phyloP scores from a whole-genome alignment of 352 stramenopile species.

The Lagenidium giganteum region DNA sequence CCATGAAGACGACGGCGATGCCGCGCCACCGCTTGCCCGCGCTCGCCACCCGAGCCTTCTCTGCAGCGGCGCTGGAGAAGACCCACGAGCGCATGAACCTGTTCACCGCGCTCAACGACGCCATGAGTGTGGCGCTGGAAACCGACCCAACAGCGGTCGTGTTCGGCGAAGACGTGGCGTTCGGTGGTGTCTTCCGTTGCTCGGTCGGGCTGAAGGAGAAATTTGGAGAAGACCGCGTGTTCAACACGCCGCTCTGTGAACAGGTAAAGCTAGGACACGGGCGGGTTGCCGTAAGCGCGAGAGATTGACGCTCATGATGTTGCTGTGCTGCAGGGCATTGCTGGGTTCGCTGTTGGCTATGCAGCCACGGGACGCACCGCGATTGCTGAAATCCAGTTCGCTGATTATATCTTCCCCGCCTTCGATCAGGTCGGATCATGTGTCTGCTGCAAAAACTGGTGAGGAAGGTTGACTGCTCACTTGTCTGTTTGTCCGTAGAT shows the following conservation, averaged over 20 bases:
- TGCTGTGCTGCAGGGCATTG: constrained; percentile 48
- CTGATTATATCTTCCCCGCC: constrained; percentile 96
- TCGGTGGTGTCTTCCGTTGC: constrained; percentile 97
- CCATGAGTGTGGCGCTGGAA: constrained; percentile 74
- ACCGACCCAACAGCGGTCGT: constrained; percentile 86
- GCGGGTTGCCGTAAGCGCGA: no score
- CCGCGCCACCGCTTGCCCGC: no score
- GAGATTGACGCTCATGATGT: no score
- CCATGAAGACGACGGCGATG: no score
- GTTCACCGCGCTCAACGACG: constrained; percentile 88
- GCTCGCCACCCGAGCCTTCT: no score
- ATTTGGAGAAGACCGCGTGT: constrained; percentile 92
- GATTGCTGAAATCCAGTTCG: constrained; percentile 96
- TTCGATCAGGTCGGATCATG: no score
- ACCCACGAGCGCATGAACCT: constrained; percentile 86
- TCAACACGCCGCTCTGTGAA: constrained; percentile 94
- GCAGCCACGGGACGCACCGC: constrained; percentile 90
- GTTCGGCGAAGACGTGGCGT: constrained; percentile 97
- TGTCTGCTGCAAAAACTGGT: no score
- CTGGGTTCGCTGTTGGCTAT: constrained; percentile 95
- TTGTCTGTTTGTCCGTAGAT: no score
- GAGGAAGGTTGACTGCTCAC: no score
- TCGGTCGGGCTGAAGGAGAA: constrained; percentile 86
- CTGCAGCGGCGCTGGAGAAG: constrained; percentile 28
- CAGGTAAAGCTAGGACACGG: no score